Percentiles rank a stretch among this genome's conserved stretches.
Conservation (phyloP, 345 rosid genomes). For the Eucalyptus regnans region DNA sequence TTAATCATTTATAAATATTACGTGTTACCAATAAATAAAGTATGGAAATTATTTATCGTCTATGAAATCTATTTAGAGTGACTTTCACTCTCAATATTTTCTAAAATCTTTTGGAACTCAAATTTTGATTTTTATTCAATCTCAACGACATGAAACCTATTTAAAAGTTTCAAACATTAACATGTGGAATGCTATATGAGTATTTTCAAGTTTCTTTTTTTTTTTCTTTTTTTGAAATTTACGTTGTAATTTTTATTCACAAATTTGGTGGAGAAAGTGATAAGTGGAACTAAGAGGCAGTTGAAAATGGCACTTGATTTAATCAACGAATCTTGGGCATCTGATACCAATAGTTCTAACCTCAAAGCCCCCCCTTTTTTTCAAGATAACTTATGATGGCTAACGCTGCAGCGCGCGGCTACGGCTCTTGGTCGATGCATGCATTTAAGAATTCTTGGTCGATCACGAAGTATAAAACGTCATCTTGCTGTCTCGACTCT, state of each 20-base stretch:
- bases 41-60: fast-evolving
- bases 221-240: not conserved
- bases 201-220: not conserved
- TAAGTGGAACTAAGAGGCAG: not conserved
- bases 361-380: not conserved
- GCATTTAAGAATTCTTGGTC: not conserved
- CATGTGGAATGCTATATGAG: not conserved
- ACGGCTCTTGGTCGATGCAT: constrained; percentile 9
- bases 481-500: not conserved
- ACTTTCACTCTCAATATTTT: not conserved
- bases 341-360: not conserved
- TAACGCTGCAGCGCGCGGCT: constrained; percentile 41
- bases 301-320: not conserved
- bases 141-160: not conserved
- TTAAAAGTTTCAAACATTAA: not conserved
- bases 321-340: not conserved
- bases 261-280: not conserved
- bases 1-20: not conserved
- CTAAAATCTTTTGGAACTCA: not conserved
- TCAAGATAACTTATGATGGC: constrained; percentile 33
- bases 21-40: not conserved
- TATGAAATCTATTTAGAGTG: not conserved
- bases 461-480: not conserved
- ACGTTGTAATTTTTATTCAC: not conserved
- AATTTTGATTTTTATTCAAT: not conserved